These are phyloP conservation scores for Wickerhamomyces hampshirensis DNA, from an alignment of 805 yeast species.

Conservation along the genomic window DNA sequence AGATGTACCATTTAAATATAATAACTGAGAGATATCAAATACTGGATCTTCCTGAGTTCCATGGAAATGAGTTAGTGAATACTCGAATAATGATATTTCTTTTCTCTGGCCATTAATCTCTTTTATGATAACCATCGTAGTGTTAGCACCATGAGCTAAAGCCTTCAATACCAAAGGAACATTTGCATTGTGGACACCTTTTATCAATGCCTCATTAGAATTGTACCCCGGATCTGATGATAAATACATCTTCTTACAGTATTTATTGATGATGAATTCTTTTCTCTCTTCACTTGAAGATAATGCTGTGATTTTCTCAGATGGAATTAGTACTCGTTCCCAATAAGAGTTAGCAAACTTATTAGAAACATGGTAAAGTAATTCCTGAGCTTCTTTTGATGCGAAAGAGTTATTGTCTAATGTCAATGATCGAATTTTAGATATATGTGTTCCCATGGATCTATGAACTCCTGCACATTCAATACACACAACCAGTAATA, in stretches of 20 bases:
- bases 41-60: slow-evolving; percentile 27
- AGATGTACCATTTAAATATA: slow-evolving; percentile 52
- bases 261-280: slow-evolving; percentile 62
- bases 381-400: slow-evolving; percentile 51
- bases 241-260: slow-evolving; percentile 47
- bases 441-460: slow-evolving; percentile 74
- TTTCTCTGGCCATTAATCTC: slow-evolving; percentile 15
- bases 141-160: slow-evolving; percentile 45
- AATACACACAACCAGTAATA: slow-evolving; percentile 70
- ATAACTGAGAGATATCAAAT: slow-evolving; percentile 50
- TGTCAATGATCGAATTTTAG: slow-evolving; percentile 74
- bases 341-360: slow-evolving; percentile 51
- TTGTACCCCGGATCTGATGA: slow-evolving; percentile 8
- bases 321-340: slow-evolving; percentile 37
- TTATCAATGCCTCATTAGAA: slow-evolving; percentile 38
- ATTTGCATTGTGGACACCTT: slow-evolving; percentile 48
- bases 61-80: slow-evolving; percentile 46
- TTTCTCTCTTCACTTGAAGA: slow-evolving; percentile 44
- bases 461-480: slow-evolving; percentile 88
- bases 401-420: slow-evolving; percentile 56
- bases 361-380: slow-evolving; percentile 57
- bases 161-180: slow-evolving; percentile 38
- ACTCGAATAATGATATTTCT: slow-evolving; percentile 37
- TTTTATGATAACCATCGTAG: slow-evolving; percentile 35
- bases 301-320: slow-evolving; percentile 27